phyloP scores from a whole-genome alignment of 441 rosid species.

The Bruguiera hainesii region DNA sequence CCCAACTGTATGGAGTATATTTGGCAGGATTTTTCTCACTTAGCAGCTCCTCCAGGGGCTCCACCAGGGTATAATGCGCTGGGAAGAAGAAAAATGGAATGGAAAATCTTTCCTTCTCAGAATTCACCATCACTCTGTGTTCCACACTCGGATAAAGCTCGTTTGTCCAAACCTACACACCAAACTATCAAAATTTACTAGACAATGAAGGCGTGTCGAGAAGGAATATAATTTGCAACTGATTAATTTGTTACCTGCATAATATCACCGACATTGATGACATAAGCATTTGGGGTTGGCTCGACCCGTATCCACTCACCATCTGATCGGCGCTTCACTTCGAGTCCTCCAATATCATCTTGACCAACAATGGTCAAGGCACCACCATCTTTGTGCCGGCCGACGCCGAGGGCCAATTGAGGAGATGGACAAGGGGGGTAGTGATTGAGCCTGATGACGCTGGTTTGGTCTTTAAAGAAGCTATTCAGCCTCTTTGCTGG shows the following conservation, averaged over 20 bases:
- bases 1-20: constrained; percentile 59
- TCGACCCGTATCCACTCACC: constrained; percentile 19
- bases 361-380: constrained; percentile 51
- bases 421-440: constrained; percentile 86
- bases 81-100: too few relatives aligned
- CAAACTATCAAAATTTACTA: not conserved
- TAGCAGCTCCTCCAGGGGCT: too few relatives aligned
- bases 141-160: constrained; percentile 75
- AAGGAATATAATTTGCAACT: too few relatives aligned
- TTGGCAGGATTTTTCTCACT: constrained; percentile 35
- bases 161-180: constrained; percentile 68
- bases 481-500: constrained; percentile 38
- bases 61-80: too few relatives aligned
- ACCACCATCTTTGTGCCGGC: constrained; percentile 71
- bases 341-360: constrained; percentile 41
- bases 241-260: constrained; percentile 44
- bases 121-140: constrained; percentile 52
- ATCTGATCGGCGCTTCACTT: constrained; percentile 52
- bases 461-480: constrained; percentile 64
- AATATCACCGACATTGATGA: constrained; percentile 73
- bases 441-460: constrained; percentile 59
- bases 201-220: too few relatives aligned
- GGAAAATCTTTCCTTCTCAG: too few relatives aligned
- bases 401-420: constrained; percentile 70
- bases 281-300: constrained; percentile 62